phyloP scores from a whole-genome alignment of 225 moss, liverwort and hornwort species.

The Lunularia cruciata region DNA sequence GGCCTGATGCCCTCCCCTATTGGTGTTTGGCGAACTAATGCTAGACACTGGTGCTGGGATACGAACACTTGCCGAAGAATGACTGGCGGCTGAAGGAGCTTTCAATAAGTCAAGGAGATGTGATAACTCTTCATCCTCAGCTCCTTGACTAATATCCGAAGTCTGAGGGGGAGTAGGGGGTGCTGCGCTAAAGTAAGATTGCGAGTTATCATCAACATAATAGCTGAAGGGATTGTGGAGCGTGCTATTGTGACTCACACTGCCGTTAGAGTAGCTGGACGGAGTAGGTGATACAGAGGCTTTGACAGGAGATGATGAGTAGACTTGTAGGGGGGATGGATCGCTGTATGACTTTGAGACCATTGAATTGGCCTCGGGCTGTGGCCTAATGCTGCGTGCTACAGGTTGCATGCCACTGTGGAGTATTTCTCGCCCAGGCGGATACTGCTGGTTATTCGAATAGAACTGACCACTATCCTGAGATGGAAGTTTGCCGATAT shows the following conservation, averaged over 20 bases:
- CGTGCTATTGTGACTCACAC: slow-evolving; percentile 39
- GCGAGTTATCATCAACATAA: slow-evolving; percentile 51
- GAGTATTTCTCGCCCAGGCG: slow-evolving; percentile 47
- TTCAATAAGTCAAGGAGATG: slow-evolving; percentile 76
- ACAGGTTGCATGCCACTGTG: slow-evolving; percentile 56
- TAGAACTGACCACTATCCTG: slow-evolving; percentile 59
- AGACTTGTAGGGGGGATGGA: slow-evolving; percentile 33
- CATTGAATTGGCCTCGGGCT: slow-evolving; percentile 29
- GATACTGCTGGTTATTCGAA: slow-evolving; percentile 52
- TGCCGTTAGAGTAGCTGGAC: slow-evolving; percentile 63
- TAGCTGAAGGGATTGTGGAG: slow-evolving; percentile 51
- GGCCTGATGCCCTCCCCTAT: slow-evolving; percentile 38
- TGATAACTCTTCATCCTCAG: slow-evolving; percentile 77
- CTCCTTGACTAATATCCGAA: slow-evolving; percentile 45
- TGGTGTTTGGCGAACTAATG: slow-evolving; percentile 25
- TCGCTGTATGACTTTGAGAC: slow-evolving; percentile 35
- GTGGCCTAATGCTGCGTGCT: slow-evolving; percentile 41
- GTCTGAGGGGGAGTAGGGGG: slow-evolving; percentile 47
- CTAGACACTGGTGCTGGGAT: slow-evolving; percentile 26
- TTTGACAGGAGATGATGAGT: slow-evolving; percentile 37
- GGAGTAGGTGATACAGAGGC: slow-evolving; percentile 23
- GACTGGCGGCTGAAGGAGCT: slow-evolving; percentile 34
- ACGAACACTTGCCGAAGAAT: slow-evolving; percentile 26
- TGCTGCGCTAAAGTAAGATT: slow-evolving; percentile 72
- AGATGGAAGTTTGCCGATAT: slow-evolving; percentile 52